Conservation (phyloP, 768 basidiomycete species). For the Mycena epipterygia region DNA sequence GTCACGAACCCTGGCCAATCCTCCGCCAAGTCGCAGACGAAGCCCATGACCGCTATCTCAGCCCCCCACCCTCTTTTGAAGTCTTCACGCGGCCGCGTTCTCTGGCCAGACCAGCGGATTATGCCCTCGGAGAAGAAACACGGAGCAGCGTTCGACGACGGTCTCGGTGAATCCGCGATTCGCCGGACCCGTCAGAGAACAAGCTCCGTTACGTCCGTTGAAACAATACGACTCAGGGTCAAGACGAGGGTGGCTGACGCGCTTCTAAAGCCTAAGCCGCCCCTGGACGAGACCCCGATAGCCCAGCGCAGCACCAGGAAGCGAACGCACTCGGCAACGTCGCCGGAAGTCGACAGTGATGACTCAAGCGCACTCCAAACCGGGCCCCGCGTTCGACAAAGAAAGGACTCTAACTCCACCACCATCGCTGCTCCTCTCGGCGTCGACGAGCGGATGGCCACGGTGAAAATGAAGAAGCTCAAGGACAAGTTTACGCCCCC, state of each 20-base stretch:
- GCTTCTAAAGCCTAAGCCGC: constrained; percentile 29
- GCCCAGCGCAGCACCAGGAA: constrained; percentile 17
- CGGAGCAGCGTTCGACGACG: not conserved
- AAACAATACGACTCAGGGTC: constrained; percentile 32
- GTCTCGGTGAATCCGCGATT: not conserved
- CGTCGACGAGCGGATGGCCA: not conserved
- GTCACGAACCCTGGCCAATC: constrained; percentile 14
- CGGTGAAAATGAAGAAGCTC: constrained; percentile 25
- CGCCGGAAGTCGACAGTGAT: constrained; percentile 18
- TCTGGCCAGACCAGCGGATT: constrained; percentile 28
- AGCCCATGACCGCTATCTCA: constrained; percentile 22
- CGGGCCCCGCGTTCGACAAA: constrained; percentile 32
- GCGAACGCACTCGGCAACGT: constrained; percentile 32
- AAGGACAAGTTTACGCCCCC: constrained; percentile 19
- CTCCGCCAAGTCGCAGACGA: constrained; percentile 22
- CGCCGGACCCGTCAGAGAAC: constrained; percentile 30
- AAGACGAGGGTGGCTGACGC: constrained; percentile 15
- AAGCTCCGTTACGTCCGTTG: constrained; percentile 31
- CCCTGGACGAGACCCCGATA: constrained; percentile 1
- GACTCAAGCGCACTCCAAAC: constrained; percentile 14
- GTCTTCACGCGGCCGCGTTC: constrained; percentile 33
- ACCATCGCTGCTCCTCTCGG: not conserved
- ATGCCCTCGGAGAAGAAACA: not conserved
- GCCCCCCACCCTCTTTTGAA: constrained; percentile 34
- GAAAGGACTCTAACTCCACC: constrained; percentile 15